phyloP scores from a whole-genome alignment of 2,329 filamentous ascomycete genomes.

The Bisporella sp. region DNA sequence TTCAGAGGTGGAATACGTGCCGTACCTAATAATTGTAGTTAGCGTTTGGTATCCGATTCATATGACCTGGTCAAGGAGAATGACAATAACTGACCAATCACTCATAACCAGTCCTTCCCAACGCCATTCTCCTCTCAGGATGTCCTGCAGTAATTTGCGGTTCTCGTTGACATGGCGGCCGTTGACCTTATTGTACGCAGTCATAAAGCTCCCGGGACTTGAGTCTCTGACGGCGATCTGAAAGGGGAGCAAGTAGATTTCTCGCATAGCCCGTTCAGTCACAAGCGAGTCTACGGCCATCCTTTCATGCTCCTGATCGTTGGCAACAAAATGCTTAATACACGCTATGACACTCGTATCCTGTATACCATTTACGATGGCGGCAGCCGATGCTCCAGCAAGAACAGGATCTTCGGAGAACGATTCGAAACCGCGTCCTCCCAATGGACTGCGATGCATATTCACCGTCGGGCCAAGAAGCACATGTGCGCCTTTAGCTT shows the following conservation, averaged over 20 bases:
- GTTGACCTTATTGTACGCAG: slow-evolving; percentile 38
- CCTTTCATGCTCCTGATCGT: slow-evolving; percentile 33
- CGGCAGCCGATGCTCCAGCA: slow-evolving; percentile 34
- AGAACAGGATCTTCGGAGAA: slow-evolving; percentile 41
- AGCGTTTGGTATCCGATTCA: background rate
- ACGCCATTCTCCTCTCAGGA: slow-evolving; percentile 35
- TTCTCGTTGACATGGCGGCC: slow-evolving; percentile 35
- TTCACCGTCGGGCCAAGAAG: slow-evolving; percentile 59
- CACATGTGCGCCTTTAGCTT: slow-evolving; percentile 61
- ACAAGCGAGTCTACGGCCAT: slow-evolving; percentile 28
- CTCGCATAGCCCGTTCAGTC: slow-evolving; percentile 30
- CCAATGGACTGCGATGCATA: slow-evolving; percentile 38
- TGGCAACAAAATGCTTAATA: slow-evolving; percentile 39
- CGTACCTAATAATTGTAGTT: slow-evolving; percentile 19
- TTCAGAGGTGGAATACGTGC: slow-evolving; percentile 44
- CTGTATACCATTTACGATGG: slow-evolving; percentile 36
- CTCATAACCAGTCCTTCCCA: slow-evolving; percentile 38
- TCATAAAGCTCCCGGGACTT: slow-evolving; percentile 36
- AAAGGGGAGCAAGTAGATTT: slow-evolving; percentile 38
- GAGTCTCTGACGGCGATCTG: slow-evolving; percentile 34
- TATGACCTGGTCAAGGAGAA: background rate
- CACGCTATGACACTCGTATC: slow-evolving; percentile 32
- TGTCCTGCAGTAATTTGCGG: slow-evolving; percentile 27
- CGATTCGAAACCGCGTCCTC: slow-evolving; percentile 40
- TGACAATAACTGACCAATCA: slow-evolving; percentile 33